Percentiles rank a stretch among this genome's conserved stretches.
These are phyloP conservation scores for Ophiostoma angusticollis DNA, from an alignment of 2,329 filamentous ascomycete genomes.

Conservation along the genomic window DNA sequence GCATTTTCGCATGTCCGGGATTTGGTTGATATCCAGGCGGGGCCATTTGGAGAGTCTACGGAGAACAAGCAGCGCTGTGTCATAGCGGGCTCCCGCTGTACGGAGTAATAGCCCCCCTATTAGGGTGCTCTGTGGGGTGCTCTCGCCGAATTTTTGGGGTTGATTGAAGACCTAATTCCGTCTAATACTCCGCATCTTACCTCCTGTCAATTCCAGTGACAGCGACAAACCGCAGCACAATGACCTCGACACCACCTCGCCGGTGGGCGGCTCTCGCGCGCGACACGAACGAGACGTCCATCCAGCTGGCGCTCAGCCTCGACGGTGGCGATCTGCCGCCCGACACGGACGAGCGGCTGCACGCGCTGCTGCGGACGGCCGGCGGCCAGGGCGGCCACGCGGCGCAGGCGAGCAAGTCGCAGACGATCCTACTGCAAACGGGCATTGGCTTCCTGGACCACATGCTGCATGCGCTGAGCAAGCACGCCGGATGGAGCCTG, in stretches of 20 bases:
- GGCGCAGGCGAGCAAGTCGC: constrained; percentile 68
- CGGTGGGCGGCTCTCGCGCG: constrained; percentile 71
- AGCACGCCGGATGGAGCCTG: constrained; percentile 91
- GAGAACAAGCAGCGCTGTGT: too few species aligned
- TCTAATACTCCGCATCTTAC: too few species aligned
- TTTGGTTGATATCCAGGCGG: too few species aligned
- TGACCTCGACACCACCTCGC: constrained; percentile 16
- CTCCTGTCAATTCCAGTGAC: too few species aligned
- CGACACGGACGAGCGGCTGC: constrained; percentile 44
- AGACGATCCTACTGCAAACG: constrained; percentile 78
- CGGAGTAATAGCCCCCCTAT: too few species aligned
- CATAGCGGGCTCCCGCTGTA: too few species aligned
- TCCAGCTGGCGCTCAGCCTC: constrained; percentile 81
- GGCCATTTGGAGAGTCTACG: too few species aligned
- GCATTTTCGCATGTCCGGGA: neutral
- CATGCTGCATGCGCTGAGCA: constrained; percentile 94
- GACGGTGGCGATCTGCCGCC: constrained; percentile 73
- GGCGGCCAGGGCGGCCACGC: constrained; percentile 52
- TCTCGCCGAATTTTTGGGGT: too few species aligned
- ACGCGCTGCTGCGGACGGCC: constrained; percentile 30
- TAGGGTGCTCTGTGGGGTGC: too few species aligned
- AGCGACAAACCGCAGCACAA: too few species aligned
- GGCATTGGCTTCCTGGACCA: constrained; percentile 97
- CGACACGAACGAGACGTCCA: constrained; percentile 96
- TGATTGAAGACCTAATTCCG: too few species aligned